Percentiles rank a stretch among this genome's conserved stretches.
These are phyloP conservation scores for Avena eriantha DNA, from an alignment of 176 grass and related monocot species.

Conservation along the genomic window DNA sequence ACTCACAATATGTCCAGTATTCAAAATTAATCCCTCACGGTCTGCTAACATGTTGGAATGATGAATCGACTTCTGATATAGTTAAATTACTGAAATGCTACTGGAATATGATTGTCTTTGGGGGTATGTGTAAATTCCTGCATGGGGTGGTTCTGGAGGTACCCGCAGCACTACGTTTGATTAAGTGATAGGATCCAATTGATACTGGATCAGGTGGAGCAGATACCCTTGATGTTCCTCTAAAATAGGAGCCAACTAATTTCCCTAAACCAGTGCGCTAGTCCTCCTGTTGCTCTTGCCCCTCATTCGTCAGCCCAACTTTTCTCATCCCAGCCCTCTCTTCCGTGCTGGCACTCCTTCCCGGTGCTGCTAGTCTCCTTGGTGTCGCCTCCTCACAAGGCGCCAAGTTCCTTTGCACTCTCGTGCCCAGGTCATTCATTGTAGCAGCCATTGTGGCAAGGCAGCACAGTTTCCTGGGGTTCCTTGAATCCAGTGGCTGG, in stretches of 20 bases:
- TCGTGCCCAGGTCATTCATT: neutral
- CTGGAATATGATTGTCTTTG: neutral
- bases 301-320: neutral
- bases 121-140: neutral
- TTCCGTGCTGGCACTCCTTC: neutral
- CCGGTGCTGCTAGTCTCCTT: neutral
- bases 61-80: neutral
- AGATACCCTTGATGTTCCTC: neutral
- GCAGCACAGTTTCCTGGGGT: neutral
- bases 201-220: neutral
- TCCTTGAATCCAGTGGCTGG: neutral
- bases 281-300: neutral
- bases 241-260: neutral
- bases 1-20: slow-evolving; percentile 7
- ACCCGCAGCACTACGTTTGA: neutral
- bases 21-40: slow-evolving; percentile 6
- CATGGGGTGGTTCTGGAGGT: neutral
- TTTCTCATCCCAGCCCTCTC: neutral
- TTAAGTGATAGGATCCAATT: neutral
- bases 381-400: neutral
- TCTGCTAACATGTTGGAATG: slow-evolving; percentile 1
- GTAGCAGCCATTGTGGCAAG: neutral
- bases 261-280: neutral
- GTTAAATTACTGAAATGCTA: neutral
- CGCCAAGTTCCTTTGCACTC: neutral